phyloP scores from a whole-genome alignment of 2,329 filamentous ascomycete species.

The Cucurbitaria berberidis region DNA sequence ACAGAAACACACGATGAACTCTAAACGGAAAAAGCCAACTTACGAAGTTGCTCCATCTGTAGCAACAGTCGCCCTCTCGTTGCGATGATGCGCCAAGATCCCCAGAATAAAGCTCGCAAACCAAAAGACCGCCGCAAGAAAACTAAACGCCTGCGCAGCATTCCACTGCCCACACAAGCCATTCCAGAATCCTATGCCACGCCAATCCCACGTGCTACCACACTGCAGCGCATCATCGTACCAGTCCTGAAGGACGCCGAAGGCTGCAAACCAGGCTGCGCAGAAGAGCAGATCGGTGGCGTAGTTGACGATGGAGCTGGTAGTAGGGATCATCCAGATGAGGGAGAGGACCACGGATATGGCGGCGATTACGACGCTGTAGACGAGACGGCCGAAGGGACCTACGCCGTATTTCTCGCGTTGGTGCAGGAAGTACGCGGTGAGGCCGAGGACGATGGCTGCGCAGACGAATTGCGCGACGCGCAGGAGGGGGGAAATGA shows the following conservation, averaged over 20 bases:
- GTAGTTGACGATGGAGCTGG: conserved; percentile 69
- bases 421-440: conserved; percentile 22
- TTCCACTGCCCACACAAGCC: conserved; percentile 71
- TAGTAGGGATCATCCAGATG: conserved; percentile 74
- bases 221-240: conserved; percentile 31
- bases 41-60: neutral
- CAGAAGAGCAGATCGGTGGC: conserved; percentile 72
- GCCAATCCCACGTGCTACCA: conserved; percentile 56
- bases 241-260: conserved; percentile 49
- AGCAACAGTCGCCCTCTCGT: neutral
- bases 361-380: conserved; percentile 72
- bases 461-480: conserved; percentile 70
- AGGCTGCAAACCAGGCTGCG: conserved; percentile 65
- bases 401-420: conserved; percentile 54
- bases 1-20: neutral
- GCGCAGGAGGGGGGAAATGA: conserved; percentile 64
- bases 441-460: conserved; percentile 56
- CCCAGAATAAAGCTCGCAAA: conserved; percentile 57
- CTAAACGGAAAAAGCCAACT: neutral
- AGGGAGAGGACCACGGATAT: conserved; percentile 70
- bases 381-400: conserved; percentile 71
- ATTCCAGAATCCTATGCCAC: conserved; percentile 52
- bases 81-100: conserved; percentile 1
- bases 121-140: conserved; percentile 74
- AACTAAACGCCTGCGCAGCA: conserved; percentile 72